phyloP scores from a whole-genome alignment of 441 rosid species.

The Populus hybrid region DNA sequence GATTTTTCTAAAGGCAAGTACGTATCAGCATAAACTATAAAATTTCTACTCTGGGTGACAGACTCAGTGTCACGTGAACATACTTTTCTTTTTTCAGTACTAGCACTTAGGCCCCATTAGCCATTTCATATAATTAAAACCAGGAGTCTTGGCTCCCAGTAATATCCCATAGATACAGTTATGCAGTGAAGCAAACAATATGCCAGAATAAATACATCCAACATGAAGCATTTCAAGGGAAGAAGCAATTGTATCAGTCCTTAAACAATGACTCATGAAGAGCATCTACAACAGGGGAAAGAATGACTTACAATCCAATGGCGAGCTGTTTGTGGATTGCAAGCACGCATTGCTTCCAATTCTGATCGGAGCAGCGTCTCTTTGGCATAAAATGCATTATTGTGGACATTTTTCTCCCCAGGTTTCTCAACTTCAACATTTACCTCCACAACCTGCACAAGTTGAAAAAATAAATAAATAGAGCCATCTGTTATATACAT shows the following conservation, averaged over 20 bases:
- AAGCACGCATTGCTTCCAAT: conserved; percentile 70
- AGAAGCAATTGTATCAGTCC: not conserved
- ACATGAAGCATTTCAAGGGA: not conserved
- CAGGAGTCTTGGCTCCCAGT: not conserved
- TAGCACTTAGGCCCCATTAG: not conserved
- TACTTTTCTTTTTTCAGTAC: not conserved
- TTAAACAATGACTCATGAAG: not conserved
- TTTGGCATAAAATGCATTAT: conserved; percentile 81
- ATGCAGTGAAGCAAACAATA: not conserved
- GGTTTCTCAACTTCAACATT: conserved; percentile 65
- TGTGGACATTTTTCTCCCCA: conserved; percentile 72
- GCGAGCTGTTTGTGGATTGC: conserved; percentile 72
- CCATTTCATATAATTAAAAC: not conserved
- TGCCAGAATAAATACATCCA: not conserved
- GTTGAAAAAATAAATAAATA: conserved; percentile 4
- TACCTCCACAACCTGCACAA: conserved; percentile 68
- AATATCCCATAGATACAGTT: not conserved
- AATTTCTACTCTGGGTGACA: not conserved
- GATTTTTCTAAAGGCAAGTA: not conserved
- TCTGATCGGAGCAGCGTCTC: conserved; percentile 68
- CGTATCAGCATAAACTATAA: not conserved
- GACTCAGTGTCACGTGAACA: not conserved
- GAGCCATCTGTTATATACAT: not conserved
- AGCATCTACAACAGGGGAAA: not conserved
- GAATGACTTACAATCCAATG: conserved; percentile 76